Percentiles rank a stretch among this genome's conserved stretches.
Conservation (phyloP, 2,329 filamentous ascomycete species). For the Penicillium sp. region DNA sequence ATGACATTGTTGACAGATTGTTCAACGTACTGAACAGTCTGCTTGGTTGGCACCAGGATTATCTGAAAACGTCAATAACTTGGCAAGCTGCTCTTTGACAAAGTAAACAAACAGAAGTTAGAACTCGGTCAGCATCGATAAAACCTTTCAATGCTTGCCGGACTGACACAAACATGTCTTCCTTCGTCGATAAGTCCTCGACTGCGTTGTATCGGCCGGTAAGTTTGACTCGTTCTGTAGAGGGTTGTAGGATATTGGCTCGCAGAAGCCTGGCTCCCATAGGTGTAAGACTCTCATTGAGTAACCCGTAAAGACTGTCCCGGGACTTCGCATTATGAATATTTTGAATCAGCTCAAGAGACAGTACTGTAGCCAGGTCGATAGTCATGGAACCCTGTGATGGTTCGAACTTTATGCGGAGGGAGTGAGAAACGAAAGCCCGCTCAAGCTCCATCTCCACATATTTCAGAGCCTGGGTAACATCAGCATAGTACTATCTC, state of each 20-base stretch:
- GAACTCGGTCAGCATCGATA: conserved; percentile 76
- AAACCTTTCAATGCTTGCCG: conserved; percentile 76
- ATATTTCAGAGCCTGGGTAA: conserved; percentile 73
- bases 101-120: conserved; percentile 66
- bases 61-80: conserved; percentile 56
- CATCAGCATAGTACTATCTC: conserved; percentile 14
- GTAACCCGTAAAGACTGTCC: conserved; percentile 78
- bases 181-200: conserved; percentile 77
- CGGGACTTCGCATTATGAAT: conserved; percentile 75
- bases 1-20: conserved; percentile 85
- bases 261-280: conserved; percentile 87
- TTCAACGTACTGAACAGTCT: conserved; percentile 71
- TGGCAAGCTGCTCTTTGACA: neutral
- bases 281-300: conserved; percentile 83
- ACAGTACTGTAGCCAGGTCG: conserved; percentile 82
- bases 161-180: conserved; percentile 81
- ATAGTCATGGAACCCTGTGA: conserved; percentile 96
- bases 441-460: conserved; percentile 71
- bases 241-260: conserved; percentile 86
- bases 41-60: conserved; percentile 72
- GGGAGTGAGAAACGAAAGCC: conserved; percentile 75
- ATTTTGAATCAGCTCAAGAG: conserved; percentile 90
- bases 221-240: conserved; percentile 72
- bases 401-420: conserved; percentile 84
- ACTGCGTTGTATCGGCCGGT: conserved; percentile 77